Conservation (phyloP, 768 basidiomycete species). For the Clitopilus passeckerianus region DNA sequence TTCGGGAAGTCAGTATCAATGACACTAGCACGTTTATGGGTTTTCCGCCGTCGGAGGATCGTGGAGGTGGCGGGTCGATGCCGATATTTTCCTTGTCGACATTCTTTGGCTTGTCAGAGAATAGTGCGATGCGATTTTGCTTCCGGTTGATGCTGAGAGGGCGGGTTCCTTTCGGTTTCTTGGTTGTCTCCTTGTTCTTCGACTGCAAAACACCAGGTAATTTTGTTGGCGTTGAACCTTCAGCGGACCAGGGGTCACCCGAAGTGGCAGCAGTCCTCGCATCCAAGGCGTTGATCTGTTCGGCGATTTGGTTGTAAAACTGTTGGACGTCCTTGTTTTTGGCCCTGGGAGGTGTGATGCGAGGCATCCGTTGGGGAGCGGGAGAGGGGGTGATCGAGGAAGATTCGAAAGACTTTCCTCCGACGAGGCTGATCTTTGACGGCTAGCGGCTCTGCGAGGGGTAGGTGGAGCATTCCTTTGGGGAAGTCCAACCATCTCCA, state of each 20-base stretch:
- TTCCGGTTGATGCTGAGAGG: slow-evolving; percentile 44
- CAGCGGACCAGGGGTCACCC: neutral
- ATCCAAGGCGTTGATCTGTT: slow-evolving; percentile 74
- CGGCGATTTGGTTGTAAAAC: slow-evolving; percentile 83
- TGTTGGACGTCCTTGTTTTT: slow-evolving; percentile 74
- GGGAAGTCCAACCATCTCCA: slow-evolving; percentile 33
- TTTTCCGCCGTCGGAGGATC: neutral
- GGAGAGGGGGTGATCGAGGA: slow-evolving; percentile 9
- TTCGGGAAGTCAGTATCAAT: neutral
- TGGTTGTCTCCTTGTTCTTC: neutral
- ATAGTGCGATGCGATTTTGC: slow-evolving; percentile 6
- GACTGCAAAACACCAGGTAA: neutral
- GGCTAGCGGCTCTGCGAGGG: slow-evolving; percentile 49
- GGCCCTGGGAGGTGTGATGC: slow-evolving; percentile 60
- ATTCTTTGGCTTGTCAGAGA: slow-evolving; percentile 15
- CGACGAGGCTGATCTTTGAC: slow-evolving; percentile 12
- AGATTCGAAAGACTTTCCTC: too few species aligned
- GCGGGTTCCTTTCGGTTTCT: slow-evolving; percentile 23
- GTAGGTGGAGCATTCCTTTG: slow-evolving; percentile 56
- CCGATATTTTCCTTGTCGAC: slow-evolving; percentile 57
- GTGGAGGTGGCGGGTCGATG: neutral
- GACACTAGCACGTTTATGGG: neutral
- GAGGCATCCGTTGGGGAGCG: slow-evolving; percentile 31
- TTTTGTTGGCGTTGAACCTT: too few species aligned
- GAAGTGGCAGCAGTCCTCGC: slow-evolving; percentile 30